Conservation (phyloP, 2,329 filamentous ascomycete genomes). For the Acephala macrosclerotiorum region DNA sequence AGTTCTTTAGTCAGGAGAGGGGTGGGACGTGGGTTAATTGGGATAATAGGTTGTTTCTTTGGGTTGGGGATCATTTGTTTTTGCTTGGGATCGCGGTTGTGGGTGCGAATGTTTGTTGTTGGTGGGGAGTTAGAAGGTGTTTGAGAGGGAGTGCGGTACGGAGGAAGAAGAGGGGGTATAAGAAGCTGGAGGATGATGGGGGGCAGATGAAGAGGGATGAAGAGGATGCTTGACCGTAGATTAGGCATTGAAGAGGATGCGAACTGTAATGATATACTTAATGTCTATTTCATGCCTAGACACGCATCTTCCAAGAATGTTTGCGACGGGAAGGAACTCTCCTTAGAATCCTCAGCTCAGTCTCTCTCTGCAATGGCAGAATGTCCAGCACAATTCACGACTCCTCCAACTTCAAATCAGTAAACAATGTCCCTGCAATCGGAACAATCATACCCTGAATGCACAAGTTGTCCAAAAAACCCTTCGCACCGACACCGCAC, state of each 20-base stretch:
- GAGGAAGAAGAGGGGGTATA: not conserved
- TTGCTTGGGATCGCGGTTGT: slow-evolving; percentile 13
- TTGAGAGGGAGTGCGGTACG: not conserved
- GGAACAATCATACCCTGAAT: no score
- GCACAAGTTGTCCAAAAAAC: no score
- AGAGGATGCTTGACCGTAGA: not conserved
- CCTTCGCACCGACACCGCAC: no score
- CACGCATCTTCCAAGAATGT: no score
- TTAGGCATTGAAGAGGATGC: not conserved
- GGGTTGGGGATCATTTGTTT: slow-evolving; percentile 39
- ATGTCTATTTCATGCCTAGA: not conserved
- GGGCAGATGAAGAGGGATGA: not conserved
- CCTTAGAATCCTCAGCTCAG: no score
- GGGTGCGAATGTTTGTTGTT: not conserved
- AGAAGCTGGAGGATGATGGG: not conserved
- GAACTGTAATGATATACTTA: not conserved
- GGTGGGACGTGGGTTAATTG: slow-evolving; percentile 43
- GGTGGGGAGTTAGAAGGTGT: not conserved
- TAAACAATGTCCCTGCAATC: no score
- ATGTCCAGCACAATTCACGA: no score
- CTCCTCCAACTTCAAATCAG: no score
- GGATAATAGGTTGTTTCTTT: slow-evolving; percentile 43
- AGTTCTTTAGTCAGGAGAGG: slow-evolving; percentile 43
- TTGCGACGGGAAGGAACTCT: no score
- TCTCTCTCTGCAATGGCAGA: no score